Conservation (phyloP, 106 monocot genomes). For the Dendrobium catenatum region DNA sequence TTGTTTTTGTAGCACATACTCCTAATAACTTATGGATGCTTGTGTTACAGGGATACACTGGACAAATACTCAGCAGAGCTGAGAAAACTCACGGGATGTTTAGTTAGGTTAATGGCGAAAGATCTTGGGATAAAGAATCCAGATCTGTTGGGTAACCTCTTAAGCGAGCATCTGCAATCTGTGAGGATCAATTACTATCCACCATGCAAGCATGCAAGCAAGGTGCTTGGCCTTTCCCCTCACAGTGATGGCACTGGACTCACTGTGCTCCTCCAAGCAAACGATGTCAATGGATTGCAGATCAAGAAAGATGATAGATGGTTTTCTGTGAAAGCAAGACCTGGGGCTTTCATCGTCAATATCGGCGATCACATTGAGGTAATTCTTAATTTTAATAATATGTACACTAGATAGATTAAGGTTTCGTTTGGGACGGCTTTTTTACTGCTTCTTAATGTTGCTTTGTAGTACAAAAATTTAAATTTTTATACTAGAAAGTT, state of each 20-base stretch:
- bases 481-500: too few species aligned
- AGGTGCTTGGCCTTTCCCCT: constrained; percentile 40
- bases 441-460: too few species aligned
- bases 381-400: background rate
- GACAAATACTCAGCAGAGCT: background rate
- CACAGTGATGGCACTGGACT: constrained; percentile 33
- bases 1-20: too few species aligned
- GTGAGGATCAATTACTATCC: constrained; percentile 63
- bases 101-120: background rate
- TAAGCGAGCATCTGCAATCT: constrained; percentile 6
- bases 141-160: background rate
- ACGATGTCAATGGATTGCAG: constrained; percentile 39
- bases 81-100: background rate
- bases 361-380: constrained; percentile 52
- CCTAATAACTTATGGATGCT: background rate
- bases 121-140: background rate
- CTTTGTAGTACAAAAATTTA: too few species aligned
- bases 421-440: too few species aligned
- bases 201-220: constrained; percentile 25
- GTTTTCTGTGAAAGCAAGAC: constrained; percentile 24
- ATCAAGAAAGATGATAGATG: constrained; percentile 36
- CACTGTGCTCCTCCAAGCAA: constrained; percentile 41
- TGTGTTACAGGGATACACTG: background rate
- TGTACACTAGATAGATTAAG: too few species aligned
- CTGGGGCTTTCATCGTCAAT: constrained; percentile 40